Conservation (phyloP, 2,329 filamentous ascomycete genomes). For the Chaetomium strumarium region DNA sequence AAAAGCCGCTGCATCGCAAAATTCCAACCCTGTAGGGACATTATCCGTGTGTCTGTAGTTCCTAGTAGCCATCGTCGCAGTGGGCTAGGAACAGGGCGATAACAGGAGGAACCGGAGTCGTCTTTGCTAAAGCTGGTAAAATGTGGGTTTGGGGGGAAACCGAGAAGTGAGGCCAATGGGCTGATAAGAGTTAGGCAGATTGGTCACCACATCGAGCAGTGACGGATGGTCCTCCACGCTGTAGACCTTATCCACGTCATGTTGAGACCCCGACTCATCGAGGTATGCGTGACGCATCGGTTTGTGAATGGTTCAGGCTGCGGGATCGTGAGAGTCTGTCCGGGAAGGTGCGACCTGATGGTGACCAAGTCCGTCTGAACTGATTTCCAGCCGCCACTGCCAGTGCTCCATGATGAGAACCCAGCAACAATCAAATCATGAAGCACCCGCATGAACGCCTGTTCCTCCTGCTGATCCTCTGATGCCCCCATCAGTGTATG, state of each 20-base stretch:
- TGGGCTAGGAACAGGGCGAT: too few species aligned
- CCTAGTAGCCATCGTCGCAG: slow-evolving; percentile 28
- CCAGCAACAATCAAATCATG: not conserved
- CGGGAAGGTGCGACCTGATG: not conserved
- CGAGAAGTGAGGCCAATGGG: not conserved
- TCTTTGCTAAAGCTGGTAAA: too few species aligned
- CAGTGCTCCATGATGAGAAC: not conserved
- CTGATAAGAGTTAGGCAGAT: not conserved
- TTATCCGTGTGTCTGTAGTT: slow-evolving; percentile 38
- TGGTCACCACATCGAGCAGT: not conserved
- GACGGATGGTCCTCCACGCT: too few species aligned
- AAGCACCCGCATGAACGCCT: not conserved
- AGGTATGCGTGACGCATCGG: not conserved
- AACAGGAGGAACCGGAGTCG: too few species aligned
- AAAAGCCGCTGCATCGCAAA: not conserved
- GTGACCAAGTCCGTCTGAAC: not conserved
- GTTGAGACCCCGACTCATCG: not conserved
- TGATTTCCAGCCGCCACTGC: not conserved
- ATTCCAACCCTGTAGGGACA: slow-evolving; percentile 25
- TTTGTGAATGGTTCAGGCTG: not conserved
- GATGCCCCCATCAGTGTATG: not conserved
- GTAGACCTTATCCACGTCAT: too few species aligned
- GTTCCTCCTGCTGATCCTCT: not conserved
- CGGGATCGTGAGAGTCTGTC: not conserved
- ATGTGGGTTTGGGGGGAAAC: not conserved